These are phyloP conservation scores for Neocallimastix lanati DNA, from an alignment of 192 early-diverging fungal genomes.

Conservation along the genomic window DNA sequence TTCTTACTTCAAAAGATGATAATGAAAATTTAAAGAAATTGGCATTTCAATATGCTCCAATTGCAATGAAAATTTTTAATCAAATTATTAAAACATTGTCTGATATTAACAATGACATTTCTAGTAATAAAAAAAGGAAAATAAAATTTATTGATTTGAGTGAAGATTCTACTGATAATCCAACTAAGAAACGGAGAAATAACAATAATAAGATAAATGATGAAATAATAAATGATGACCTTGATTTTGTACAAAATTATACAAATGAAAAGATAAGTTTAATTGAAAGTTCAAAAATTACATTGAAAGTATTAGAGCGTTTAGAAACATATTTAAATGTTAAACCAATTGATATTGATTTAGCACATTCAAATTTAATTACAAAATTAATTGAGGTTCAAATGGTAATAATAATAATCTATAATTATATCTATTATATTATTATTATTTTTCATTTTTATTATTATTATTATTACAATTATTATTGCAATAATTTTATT, in stretches of 20 bases:
- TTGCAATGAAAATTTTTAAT: neutral
- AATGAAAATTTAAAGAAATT: neutral
- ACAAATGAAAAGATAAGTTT: neutral
- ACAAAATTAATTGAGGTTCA: neutral
- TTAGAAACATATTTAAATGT: neutral
- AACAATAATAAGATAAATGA: neutral
- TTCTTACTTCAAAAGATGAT: neutral
- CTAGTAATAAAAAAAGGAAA: neutral
- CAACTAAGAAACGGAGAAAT: neutral
- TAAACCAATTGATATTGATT: neutral
- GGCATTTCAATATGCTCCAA: neutral
- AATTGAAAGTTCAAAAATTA: neutral
- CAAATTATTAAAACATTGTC: neutral
- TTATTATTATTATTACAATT: no score
- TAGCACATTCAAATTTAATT: neutral
- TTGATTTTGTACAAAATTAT: neutral
- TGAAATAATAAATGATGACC: neutral
- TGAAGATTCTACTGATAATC: neutral
- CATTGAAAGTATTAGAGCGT: neutral
- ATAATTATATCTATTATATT: no score
- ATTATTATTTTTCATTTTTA: no score
- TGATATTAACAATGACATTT: neutral
- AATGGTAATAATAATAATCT: neutral
- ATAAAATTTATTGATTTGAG: neutral
- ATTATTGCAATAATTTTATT: neutral